Evolutionary conservation across 768 basidiomycete species (phyloP).

Genomic region (Strobilomyces confusus): DNA sequence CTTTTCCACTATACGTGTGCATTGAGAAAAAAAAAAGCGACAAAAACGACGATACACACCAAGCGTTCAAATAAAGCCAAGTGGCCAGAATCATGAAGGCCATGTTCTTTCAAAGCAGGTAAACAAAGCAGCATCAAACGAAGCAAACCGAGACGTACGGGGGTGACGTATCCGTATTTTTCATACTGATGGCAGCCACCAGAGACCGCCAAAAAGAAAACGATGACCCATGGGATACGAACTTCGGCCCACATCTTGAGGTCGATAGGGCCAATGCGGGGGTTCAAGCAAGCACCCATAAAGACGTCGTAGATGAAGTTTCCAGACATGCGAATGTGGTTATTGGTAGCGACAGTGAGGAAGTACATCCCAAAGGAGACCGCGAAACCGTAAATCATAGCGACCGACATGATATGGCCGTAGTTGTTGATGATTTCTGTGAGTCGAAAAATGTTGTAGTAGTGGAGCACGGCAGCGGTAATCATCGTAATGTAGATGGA

Average conservation of each 20-base stretch:
- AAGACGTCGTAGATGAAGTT: constrained; percentile 93
- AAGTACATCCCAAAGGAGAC: constrained; percentile 82
- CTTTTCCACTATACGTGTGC: constrained; percentile 61
- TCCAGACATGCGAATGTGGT: constrained; percentile 90
- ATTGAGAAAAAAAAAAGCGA: background rate
- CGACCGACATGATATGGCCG: constrained; percentile 92
- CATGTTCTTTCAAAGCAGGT: constrained; percentile 66
- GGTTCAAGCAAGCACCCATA: constrained; percentile 95
- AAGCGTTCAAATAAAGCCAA: constrained; percentile 95
- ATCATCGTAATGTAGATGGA: constrained; percentile 81
- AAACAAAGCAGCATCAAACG: background rate
- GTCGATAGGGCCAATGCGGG: constrained; percentile 86
- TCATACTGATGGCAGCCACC: constrained; percentile 97
- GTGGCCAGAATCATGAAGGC: constrained; percentile 95
- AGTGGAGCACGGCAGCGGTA: constrained; percentile 73
- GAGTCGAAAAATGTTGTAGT: constrained; percentile 79
- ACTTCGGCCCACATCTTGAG: constrained; percentile 99
- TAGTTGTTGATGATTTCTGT: constrained; percentile 96
- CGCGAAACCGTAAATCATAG: constrained; percentile 86
- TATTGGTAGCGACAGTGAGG: constrained; percentile 68
- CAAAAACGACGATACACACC: constrained; percentile 40
- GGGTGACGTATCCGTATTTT: constrained; percentile 84
- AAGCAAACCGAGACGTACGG: constrained; percentile 45
- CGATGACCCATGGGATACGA: constrained; percentile 93
- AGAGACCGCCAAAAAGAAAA: constrained; percentile 89